Conservation (phyloP, 1,139 yeast genomes). For the Candida anutae region DNA sequence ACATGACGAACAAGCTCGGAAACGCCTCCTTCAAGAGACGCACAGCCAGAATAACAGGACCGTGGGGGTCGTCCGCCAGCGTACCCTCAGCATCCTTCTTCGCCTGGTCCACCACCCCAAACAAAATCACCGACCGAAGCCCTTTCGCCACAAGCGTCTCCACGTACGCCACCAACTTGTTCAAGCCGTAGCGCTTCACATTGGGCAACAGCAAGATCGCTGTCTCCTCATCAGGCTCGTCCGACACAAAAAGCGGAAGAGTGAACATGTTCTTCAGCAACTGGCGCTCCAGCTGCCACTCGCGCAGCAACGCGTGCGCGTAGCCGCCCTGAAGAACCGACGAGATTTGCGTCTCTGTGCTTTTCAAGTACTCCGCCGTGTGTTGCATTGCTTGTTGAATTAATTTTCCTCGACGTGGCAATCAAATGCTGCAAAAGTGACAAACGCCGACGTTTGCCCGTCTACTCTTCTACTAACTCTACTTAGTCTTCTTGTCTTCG, state of each 20-base stretch:
- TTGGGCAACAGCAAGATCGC: slow-evolving; percentile 74
- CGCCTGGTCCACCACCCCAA: slow-evolving; percentile 82
- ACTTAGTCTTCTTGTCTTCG: slow-evolving; percentile 2
- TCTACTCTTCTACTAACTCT: slow-evolving; percentile 4
- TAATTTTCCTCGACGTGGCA: no score
- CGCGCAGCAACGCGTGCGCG: slow-evolving; percentile 79
- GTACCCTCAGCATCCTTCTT: slow-evolving; percentile 78
- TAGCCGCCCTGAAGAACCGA: slow-evolving; percentile 90
- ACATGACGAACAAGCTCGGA: slow-evolving; percentile 80
- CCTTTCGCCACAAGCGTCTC: slow-evolving; percentile 70
- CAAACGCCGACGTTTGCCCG: no score
- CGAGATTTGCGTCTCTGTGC: slow-evolving; percentile 54
- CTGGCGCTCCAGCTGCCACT: slow-evolving; percentile 86
- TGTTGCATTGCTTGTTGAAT: slow-evolving; percentile 52
- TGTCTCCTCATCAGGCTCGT: slow-evolving; percentile 72
- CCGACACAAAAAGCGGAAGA: slow-evolving; percentile 84
- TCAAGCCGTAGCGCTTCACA: slow-evolving; percentile 81
- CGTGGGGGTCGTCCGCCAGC: slow-evolving; percentile 92
- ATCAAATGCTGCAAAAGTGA: no score
- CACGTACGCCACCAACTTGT: slow-evolving; percentile 69
- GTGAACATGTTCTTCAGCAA: slow-evolving; percentile 84
- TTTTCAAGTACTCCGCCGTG: slow-evolving; percentile 58
- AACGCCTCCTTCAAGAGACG: slow-evolving; percentile 54
- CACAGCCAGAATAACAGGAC: slow-evolving; percentile 84
- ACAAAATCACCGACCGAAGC: slow-evolving; percentile 73